Conservation (phyloP, 192 early-diverging fungal genomes). For the Coemansia sp. region DNA sequence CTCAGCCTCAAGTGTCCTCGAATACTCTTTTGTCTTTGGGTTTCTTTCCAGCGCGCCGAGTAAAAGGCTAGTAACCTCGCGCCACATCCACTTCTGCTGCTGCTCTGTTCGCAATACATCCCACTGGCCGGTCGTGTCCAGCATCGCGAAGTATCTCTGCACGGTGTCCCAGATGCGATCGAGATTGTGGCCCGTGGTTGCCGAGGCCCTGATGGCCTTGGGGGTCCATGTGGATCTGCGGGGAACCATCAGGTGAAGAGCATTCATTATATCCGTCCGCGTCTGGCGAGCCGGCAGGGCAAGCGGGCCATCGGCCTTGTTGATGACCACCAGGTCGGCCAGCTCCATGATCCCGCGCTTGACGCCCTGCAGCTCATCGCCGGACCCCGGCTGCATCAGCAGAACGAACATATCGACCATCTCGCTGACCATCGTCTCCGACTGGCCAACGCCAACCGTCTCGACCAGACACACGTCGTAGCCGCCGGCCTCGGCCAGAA, state of each 20-base stretch:
- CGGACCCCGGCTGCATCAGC: conserved; percentile 75
- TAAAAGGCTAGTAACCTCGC: conserved; percentile 35
- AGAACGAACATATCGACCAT: conserved; percentile 88
- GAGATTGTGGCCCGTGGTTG: conserved; percentile 33
- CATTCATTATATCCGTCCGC: conserved; percentile 56
- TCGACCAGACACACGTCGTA: conserved; percentile 81
- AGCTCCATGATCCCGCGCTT: conserved; percentile 89
- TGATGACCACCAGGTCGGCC: conserved; percentile 78
- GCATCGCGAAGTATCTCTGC: conserved; percentile 18
- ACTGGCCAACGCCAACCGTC: conserved; percentile 86
- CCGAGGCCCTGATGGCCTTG: conserved; percentile 40
- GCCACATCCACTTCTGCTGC: conserved; percentile 49
- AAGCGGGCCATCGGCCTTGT: conserved; percentile 76
- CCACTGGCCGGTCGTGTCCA: conserved; percentile 34
- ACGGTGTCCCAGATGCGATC: conserved; percentile 41
- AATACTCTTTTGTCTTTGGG: conserved; percentile 8
- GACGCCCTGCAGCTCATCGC: conserved; percentile 87
- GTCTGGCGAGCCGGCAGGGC: conserved; percentile 64
- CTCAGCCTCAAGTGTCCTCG: conserved; percentile 14
- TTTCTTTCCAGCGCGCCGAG: conserved; percentile 19
- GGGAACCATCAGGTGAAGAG: conserved; percentile 38
- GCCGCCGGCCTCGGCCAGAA: conserved; percentile 77
- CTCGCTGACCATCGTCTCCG: conserved; percentile 82
- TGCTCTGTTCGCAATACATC: conserved; percentile 30
- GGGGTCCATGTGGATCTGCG: conserved; percentile 29